Conservation (phyloP, 2,329 filamentous ascomycete species). For the Cercospora sojina region DNA sequence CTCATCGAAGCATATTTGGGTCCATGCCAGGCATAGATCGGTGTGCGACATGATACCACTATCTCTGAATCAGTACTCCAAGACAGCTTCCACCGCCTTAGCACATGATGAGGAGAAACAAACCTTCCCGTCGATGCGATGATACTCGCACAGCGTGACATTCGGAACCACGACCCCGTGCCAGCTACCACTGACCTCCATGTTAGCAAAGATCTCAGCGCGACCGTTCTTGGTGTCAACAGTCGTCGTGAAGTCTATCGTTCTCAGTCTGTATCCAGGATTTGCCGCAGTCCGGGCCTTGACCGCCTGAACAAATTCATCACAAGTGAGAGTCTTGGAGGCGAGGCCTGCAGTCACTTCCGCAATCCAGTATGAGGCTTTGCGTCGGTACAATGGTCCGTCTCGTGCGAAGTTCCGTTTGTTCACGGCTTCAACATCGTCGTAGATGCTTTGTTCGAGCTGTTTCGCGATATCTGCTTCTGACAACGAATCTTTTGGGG, state of each 20-base stretch:
- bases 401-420: slow-evolving; percentile 9
- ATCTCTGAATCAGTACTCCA: not conserved
- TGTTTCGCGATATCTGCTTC: slow-evolving; percentile 8
- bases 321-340: slow-evolving; percentile 6
- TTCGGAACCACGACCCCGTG: slow-evolving; percentile 14
- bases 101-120: not conserved
- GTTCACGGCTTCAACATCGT: slow-evolving; percentile 20
- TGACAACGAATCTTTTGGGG: not conserved
- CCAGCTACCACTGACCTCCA: slow-evolving; percentile 16
- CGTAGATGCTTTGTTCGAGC: slow-evolving; percentile 13
- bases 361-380: slow-evolving; percentile 19
- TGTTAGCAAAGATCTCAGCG: slow-evolving; percentile 18
- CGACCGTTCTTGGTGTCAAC: slow-evolving; percentile 14
- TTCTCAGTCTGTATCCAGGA: slow-evolving; percentile 14
- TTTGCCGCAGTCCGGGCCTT: slow-evolving; percentile 2
- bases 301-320: slow-evolving; percentile 14
- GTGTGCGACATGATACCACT: slow-evolving; percentile 19
- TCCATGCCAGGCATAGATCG: slow-evolving; percentile 21
- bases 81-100: not conserved
- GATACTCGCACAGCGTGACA: slow-evolving; percentile 20
- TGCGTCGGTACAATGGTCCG: slow-evolving; percentile 11
- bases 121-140: slow-evolving; percentile 13
- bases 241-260: slow-evolving; percentile 16
- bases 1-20: slow-evolving; percentile 9
- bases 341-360: slow-evolving; percentile 11